Base-by-base conservation (phyloP, 768 basidiomycete genomes). In the Clavaria fumosa region DNA sequence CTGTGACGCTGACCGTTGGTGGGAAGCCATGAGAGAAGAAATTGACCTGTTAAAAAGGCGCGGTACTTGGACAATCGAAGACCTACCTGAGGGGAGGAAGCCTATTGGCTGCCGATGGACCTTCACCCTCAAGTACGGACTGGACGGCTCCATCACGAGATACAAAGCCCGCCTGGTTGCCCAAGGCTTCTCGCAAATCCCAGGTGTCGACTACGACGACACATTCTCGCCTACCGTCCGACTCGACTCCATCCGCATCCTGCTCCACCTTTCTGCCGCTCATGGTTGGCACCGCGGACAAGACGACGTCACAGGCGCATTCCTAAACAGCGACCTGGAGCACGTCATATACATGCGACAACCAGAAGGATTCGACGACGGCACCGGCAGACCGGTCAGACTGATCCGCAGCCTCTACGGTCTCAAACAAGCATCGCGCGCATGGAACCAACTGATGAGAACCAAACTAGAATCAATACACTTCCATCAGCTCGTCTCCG, bases 381-480 rank as follows among this genome's bases (percentile, higher is more conserved):
- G 47, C 18, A 39, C 46, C 4, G 51, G 34, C 45, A 38, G 38
- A 7, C 5, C 9, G n/a, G 7, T 9, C 5, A 11, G 14, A 7
- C n/a, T 22, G 14, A 17, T 39, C 5, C 27, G 21, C 11, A 26
- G 17, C 14, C 42, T 68, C 3, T 69, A 68, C 35, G 57, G 66
- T 0, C 48, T 56, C 3, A 46, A 44, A 30, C 45, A 46, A 39
- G 27, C 31, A 0, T 15, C 47, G 2, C 37, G 47, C 7, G 39
- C 47, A 0, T 64, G 60, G 57, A 60, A 67, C 39, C 43, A 56
- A 23, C 55, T 48, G 0, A 36, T 63, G 31, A 39, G 58, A 15
- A 35, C 47, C 0, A 47, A 47, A 0, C 49, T 67, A 41, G 10
- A 46, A 0, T 23, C 44, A 0, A 50, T 57, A 45, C 54, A 53